Base-by-base conservation (phyloP, 192 early-diverging fungal species). In the Backusella macrospora region DNA sequence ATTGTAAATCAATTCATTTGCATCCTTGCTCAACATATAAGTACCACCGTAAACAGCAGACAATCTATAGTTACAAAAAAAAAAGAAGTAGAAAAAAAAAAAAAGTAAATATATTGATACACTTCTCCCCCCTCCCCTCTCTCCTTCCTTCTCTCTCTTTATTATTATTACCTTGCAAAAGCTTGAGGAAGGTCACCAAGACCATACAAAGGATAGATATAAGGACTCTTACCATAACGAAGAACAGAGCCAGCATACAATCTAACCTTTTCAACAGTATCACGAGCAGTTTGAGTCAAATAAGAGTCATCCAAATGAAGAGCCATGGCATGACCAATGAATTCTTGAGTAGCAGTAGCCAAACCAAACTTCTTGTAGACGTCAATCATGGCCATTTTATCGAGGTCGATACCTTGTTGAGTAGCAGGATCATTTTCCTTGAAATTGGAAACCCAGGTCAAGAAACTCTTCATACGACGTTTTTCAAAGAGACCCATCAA, bases 141-240 rank as follows among this genome's bases (percentile, higher is more conserved):
- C 42, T 18, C 5, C 37, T 39, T 21, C 47, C 8, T 16, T 43
- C 42, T 18, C 5, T 47, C 47, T 21, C 47, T n/a, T 16, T 43
- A 15, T 49, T 21, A 13, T 43, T 44, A 10, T 76, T 87, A 88
- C 89, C 90, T 85, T 63, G 98, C 96, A 86, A 99, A 99, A 45
- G 93, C 91, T 84, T 99, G 98, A 55, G 98, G 97, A 40, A 99
- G 83, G 78, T 99, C 98, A 48, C 97, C 97, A 68, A 99, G 87
- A 47, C 98, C 98, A 76, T 97, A 99, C 74, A 96, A 86, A 70
- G 97, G 98, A 84, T 99, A 99, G 78, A 99, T 97, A 83, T 99
- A 99, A 43, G 98, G 98, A 74, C 90, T 92, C 85, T 95, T 95
- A 73, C 96, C 96, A 78, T 96, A 96, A 43, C 95, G 90, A 12